These are phyloP conservation scores for Myxozyma melibiosi DNA, from an alignment of 805 yeast genomes.

Conservation along the genomic window DNA sequence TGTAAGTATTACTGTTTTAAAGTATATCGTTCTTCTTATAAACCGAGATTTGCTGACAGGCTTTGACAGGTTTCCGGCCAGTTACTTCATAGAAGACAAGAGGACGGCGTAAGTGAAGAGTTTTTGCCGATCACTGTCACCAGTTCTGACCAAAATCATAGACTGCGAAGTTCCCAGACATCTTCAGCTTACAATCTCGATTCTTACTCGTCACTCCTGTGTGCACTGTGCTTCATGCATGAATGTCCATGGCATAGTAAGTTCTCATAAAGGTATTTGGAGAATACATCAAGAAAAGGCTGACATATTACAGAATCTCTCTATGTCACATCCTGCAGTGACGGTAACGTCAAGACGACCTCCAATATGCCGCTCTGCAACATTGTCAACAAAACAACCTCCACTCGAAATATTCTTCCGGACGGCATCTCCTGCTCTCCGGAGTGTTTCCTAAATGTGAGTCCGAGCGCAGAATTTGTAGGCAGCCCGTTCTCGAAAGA, in stretches of 20 bases:
- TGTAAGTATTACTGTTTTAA: constrained; percentile 3
- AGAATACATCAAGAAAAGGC: not conserved
- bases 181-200: constrained; percentile 18
- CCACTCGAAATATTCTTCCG: constrained; percentile 19
- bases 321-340: constrained; percentile 6
- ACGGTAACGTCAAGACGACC: constrained; percentile 15
- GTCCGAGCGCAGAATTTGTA: not conserved
- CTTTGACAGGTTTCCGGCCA: constrained; percentile 21
- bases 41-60: too few species aligned
- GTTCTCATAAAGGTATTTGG: not conserved
- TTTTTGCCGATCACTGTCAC: not conserved
- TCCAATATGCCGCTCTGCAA: constrained; percentile 5
- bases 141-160: too few species aligned
- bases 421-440: constrained; percentile 20
- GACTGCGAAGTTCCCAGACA: constrained; percentile 24
- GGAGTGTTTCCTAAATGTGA: constrained; percentile 18
- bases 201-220: constrained; percentile 28
- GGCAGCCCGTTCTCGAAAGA: too few species aligned
- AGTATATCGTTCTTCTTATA: not conserved
- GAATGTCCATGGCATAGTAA: constrained; percentile 33
- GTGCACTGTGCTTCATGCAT: constrained; percentile 29
- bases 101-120: constrained; percentile 8
- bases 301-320: not conserved
- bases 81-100: constrained; percentile 18
- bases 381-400: constrained; percentile 13